Conservation (phyloP, 352 stramenopile species). For the Phytophthora constricta region DNA sequence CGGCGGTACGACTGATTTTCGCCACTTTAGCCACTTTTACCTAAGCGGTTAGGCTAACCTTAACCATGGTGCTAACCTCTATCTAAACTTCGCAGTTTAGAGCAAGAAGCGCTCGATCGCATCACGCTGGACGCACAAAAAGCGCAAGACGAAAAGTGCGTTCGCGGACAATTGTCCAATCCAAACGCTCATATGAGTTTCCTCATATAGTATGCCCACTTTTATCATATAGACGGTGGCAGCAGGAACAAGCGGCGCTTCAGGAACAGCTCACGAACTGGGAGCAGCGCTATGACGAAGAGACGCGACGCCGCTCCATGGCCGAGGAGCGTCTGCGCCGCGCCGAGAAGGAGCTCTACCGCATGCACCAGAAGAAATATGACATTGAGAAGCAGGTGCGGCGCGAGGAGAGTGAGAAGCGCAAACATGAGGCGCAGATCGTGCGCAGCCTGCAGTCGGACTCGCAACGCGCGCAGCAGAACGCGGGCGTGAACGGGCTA, state of each 20-base stretch:
- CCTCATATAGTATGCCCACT: slow-evolving; percentile 17
- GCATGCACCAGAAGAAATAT: slow-evolving; percentile 92
- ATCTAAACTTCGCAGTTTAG: slow-evolving; percentile 38
- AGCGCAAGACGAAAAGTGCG: slow-evolving; percentile 82
- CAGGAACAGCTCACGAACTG: slow-evolving; percentile 71
- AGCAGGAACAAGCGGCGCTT: slow-evolving; percentile 61
- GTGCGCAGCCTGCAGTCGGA: slow-evolving; percentile 83
- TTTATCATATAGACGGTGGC: slow-evolving; percentile 62
- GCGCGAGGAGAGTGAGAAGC: slow-evolving; percentile 86
- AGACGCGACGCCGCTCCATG: slow-evolving; percentile 68
- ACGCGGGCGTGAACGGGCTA: slow-evolving; percentile 35
- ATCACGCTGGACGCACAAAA: slow-evolving; percentile 86
- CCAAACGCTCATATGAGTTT: background rate
- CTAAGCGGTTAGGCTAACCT: background rate
- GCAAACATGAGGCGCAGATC: slow-evolving; percentile 86
- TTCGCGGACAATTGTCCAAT: too few relatives aligned
- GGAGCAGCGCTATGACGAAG: slow-evolving; percentile 83
- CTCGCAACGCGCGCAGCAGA: slow-evolving; percentile 55
- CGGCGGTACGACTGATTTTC: slow-evolving; percentile 48
- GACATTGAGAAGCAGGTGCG: slow-evolving; percentile 87
- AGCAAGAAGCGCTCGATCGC: slow-evolving; percentile 85
- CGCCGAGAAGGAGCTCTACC: slow-evolving; percentile 88
- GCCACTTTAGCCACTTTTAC: too few relatives aligned
- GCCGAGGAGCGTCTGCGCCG: slow-evolving; percentile 82
- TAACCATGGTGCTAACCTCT: slow-evolving; percentile 11